Evolutionary conservation across 768 basidiomycete genomes (phyloP).

Genomic region (Tricholoma hemisulphureum): DNA sequence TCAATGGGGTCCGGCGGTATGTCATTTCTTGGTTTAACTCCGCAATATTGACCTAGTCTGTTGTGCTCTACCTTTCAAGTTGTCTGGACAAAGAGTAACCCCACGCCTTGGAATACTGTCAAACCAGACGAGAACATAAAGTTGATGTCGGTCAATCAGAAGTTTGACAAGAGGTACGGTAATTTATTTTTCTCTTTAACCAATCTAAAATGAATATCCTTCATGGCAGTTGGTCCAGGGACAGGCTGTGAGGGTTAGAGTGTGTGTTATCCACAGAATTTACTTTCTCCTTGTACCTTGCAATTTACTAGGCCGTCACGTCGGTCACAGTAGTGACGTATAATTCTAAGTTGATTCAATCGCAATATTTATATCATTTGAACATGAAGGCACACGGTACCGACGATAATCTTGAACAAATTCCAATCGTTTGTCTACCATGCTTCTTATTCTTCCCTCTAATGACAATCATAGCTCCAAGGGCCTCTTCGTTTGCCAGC

Average conservation of each 20-base stretch:
- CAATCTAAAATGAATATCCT: slow-evolving; percentile 3
- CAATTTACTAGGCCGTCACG: not conserved
- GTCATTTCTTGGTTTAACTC: slow-evolving; percentile 17
- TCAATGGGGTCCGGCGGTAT: slow-evolving; percentile 56
- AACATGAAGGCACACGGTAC: slow-evolving; percentile 14
- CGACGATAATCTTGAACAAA: slow-evolving; percentile 24
- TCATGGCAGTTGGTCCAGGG: slow-evolving; percentile 65
- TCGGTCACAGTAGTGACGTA: not conserved
- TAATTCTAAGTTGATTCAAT: not conserved
- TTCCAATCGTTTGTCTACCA: slow-evolving; percentile 37
- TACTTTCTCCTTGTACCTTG: not conserved
- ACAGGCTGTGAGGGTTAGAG: slow-evolving; percentile 51
- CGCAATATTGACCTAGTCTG: not conserved
- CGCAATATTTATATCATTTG: not conserved
- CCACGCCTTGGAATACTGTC: slow-evolving; percentile 85
- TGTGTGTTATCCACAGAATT: slow-evolving; percentile 3
- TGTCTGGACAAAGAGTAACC: slow-evolving; percentile 67
- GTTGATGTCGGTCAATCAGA: slow-evolving; percentile 65
- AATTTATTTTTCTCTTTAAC: not conserved
- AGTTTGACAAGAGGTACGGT: slow-evolving; percentile 69
- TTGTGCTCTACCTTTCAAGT: slow-evolving; percentile 29
- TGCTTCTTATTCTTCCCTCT: not conserved
- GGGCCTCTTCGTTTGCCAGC: slow-evolving; percentile 40
- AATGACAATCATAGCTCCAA: slow-evolving; percentile 17
- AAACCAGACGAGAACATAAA: slow-evolving; percentile 75